A percentile compares a stretch with the other conserved stretches of the same genome.
Conservation (phyloP, 208 protist species). For the Trypanosoma theileri region DNA sequence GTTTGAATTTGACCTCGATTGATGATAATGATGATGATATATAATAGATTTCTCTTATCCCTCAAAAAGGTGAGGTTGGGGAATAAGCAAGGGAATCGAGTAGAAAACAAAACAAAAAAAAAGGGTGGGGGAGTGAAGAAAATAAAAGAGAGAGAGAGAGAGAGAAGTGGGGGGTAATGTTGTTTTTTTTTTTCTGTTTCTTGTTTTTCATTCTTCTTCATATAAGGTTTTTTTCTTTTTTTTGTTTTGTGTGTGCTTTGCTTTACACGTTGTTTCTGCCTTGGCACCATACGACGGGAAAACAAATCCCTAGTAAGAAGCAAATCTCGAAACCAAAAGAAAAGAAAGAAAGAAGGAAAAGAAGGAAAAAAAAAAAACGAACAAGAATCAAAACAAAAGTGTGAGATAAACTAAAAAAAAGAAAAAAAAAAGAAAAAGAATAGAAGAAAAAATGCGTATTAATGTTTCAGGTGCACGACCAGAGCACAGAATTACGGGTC, state of each 20-base stretch:
- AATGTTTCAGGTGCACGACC: slow-evolving; percentile 34
- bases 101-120: slow-evolving; percentile 17
- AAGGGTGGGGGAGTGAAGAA: slow-evolving; percentile 10
- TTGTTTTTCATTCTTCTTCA: too few species aligned
- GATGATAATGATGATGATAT: background rate
- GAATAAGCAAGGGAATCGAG: background rate
- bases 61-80: too few species aligned
- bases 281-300: too few species aligned
- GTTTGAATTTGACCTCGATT: slow-evolving; percentile 87
- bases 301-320: too few species aligned
- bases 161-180: background rate
- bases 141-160: too few species aligned
- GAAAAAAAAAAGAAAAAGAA: slow-evolving; percentile 24
- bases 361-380: background rate
- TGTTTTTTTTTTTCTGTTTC: too few species aligned
- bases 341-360: background rate
- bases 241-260: too few species aligned
- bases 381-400: slow-evolving; percentile 25
- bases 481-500: slow-evolving; percentile 48
- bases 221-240: too few species aligned
- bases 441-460: slow-evolving; percentile 39
- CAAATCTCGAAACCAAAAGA: too few species aligned
- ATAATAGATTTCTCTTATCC: too few species aligned
- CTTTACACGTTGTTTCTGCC: too few species aligned
- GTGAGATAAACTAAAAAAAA: slow-evolving; percentile 20